These are phyloP conservation scores for Brasenia schreberi DNA, from an alignment of 164 flowering plant genomes.

Conservation along the genomic window DNA sequence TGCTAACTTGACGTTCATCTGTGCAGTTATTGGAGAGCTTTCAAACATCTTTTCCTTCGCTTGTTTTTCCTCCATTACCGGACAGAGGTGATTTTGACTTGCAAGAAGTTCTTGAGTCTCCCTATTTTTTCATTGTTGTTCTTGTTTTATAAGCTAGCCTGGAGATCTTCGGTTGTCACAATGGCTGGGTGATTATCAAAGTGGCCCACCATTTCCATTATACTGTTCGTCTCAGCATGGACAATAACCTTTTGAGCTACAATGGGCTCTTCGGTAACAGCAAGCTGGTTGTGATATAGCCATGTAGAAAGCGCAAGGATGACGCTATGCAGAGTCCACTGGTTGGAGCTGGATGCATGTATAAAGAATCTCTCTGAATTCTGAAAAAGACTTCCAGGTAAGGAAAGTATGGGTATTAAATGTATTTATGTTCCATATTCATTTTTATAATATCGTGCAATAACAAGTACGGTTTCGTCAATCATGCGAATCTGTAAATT, in stretches of 20 bases:
- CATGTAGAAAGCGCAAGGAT: neutral
- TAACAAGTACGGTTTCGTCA: too few relatives aligned
- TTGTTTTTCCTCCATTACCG: slow-evolving; percentile 68
- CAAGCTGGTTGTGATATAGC: neutral
- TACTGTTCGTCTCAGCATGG: neutral
- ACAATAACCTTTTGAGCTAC: neutral
- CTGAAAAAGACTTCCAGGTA: too few relatives aligned
- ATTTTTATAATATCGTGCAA: too few relatives aligned
- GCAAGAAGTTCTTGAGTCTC: slow-evolving; percentile 55
- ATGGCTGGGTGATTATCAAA: neutral
- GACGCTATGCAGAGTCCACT: neutral
- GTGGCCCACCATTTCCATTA: neutral
- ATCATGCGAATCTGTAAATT: too few relatives aligned
- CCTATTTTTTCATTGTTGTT: slow-evolving; percentile 68
- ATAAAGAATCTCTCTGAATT: too few relatives aligned
- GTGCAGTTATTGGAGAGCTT: slow-evolving; percentile 78
- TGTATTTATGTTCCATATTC: too few relatives aligned
- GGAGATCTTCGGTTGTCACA: neutral
- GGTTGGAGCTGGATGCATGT: neutral
- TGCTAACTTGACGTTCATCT: neutral
- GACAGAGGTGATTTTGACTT: slow-evolving; percentile 76
- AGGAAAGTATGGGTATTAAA: too few relatives aligned
- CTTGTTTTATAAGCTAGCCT: neutral
- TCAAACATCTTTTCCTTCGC: slow-evolving; percentile 50
- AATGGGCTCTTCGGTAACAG: neutral